Base-by-base conservation (phyloP, 1,139 yeast genomes). In the Geotrichum cucujoidarum region DNA sequence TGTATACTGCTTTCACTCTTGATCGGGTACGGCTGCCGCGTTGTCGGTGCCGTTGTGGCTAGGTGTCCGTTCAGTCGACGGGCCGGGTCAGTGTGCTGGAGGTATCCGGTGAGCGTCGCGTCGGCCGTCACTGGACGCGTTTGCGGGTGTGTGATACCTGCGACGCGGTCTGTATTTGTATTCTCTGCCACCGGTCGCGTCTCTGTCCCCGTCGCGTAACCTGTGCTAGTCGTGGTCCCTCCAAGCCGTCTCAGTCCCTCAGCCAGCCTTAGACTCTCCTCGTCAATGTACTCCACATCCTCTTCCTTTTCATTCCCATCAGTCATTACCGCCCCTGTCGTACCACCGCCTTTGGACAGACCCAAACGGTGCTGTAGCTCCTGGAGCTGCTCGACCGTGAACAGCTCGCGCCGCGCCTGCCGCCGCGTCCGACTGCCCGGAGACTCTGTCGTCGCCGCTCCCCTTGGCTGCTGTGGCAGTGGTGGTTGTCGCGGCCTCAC, bases 351-450 rank as follows among this genome's bases (percentile, higher is more conserved):
- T 7, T 4, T 14, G 13, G 33, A n/a, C 7, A 39, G 24, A 6
- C 42, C 42, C 1, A 39, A 35, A 14, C 42, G 20, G 5, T 16
- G 25, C 14, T 39, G 31, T 13, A 39, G 33, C 14, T 39, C 42
- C 13, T 29, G 25, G 3, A 39, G 42, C 34, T 39, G 32, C 10
- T 34, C 42, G 4, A 30, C 24, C 21, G 42, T 39, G 17, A 29
- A 39, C 27, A 39, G 24, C 2, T 39, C 13, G 20, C 21, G 32
- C n/a, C n/a, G n/a, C n/a, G n/a, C n/a, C 27, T 21, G 27, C 13
- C n/a, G 40, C 24, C n/a, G 22, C n/a, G n/a, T n/a, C n/a, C 5
- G 17, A 31, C 6, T 25, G 29, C 29, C 6, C 10, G 16, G 13
- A 4, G 32, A 4, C 14, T 17, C 36, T 33, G 36, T 21, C 10